Percentiles rank a stretch among this genome's conserved stretches.
Evolutionary conservation across 306 rosid genomes (phyloP).

Genomic region (Astragalus glycyphyllos): DNA sequence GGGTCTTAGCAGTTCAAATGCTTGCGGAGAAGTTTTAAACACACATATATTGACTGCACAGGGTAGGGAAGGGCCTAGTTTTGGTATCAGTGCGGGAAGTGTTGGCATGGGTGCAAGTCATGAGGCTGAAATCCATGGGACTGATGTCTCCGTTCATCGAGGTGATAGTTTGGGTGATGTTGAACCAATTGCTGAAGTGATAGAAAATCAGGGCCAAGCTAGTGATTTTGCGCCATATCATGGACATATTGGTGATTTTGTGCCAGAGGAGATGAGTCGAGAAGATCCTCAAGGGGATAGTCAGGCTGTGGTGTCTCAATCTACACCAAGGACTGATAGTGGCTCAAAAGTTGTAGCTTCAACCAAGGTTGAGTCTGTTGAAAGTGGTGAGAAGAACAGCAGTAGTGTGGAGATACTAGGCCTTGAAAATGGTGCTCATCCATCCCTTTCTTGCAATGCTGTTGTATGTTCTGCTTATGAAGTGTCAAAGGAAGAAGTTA

Average conservation of each 20-base stretch:
- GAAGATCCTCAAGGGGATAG: constrained; percentile 91
- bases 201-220: constrained; percentile 87
- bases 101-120: constrained; percentile 99
- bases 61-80: constrained; percentile 86
- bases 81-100: constrained; percentile 98
- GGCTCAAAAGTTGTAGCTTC: constrained; percentile 82
- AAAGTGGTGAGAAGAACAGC: constrained; percentile 88
- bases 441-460: constrained; percentile 88
- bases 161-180: constrained; percentile 93
- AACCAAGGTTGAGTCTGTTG: constrained; percentile 86
- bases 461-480: constrained; percentile 69
- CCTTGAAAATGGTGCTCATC: constrained; percentile 64
- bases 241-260: constrained; percentile 75
- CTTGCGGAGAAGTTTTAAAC: constrained; percentile 92
- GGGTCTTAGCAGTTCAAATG: constrained; percentile 95
- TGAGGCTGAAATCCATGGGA: constrained; percentile 98
- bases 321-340: constrained; percentile 86
- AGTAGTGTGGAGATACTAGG: constrained; percentile 60
- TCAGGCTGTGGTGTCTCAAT: constrained; percentile 86
- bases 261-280: constrained; percentile 76
- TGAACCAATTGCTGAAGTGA: constrained; percentile 82
- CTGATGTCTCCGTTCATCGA: constrained; percentile 86
- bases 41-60: constrained; percentile 78
- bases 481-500: constrained; percentile 72
- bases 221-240: constrained; percentile 75